Evolutionary conservation across 2,329 filamentous ascomycete species (phyloP), one percentile per base, ranked within the genome.

Genomic region (Magnaporthales sp.): DNA sequence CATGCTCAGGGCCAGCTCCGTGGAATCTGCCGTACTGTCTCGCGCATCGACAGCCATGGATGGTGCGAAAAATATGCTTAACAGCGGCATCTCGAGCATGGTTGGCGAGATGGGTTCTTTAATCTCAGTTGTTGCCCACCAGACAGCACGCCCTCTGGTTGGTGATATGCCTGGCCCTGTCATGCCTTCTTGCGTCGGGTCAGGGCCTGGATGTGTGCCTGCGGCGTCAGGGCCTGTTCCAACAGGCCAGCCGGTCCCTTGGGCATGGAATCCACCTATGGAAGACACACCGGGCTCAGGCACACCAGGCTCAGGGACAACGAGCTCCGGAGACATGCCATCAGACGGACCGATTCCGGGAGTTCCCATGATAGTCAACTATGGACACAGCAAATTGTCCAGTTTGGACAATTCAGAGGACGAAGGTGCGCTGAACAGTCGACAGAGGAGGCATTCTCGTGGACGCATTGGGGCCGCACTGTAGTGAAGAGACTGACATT

Each of bases 41-140:
- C 27, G 27, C 30, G 66, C 46, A 27, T 54, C 61, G 4, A 63
- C 61, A 19, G 62, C 30, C 61, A 54, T 66, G 19, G 51, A 58
- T 4, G 64, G 62, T n/a, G 58, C 64, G 46, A 61, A 65, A 30
- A 32, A 24, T 9, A 62, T 65, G 58, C n/a, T 65, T 11, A 51
- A 27, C 22, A 27, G 22, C 4, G 66, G 63, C 11, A 19, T 67
- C 7, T 66, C 64, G 11, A 65, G 63, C 46, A n/a, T 65, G 54
- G 46, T 51, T 31, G 64, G 66, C 19, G 51, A 67, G 31, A 30
- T 67, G 27, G 27, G 62, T 9, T 67, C 66, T 19, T 38, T 67
- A 10, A 63, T 64, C 51, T 67, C 66, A 1, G 61, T 58, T 10
- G 62, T 64, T 22, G 62, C 66, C 30, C 56, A 60, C 7, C 56